A percentile compares a stretch with the other conserved stretches of the same genome.
Conservation (phyloP, 148 eudicot species). For the Chenopodium album region DNA sequence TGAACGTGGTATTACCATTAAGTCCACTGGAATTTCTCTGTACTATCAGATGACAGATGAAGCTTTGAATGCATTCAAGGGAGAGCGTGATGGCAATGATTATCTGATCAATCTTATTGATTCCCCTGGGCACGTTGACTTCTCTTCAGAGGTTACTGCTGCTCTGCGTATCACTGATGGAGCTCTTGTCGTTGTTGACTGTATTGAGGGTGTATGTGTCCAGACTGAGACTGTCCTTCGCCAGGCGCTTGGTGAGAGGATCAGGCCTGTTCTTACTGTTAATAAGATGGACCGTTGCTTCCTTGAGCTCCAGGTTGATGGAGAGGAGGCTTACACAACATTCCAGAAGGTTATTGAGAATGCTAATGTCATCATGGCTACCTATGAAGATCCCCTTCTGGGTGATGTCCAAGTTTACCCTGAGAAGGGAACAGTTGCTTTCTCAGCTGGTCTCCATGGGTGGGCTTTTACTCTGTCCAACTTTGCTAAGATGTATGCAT, state of each 20-base stretch:
- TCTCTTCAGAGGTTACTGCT: slow-evolving; percentile 30
- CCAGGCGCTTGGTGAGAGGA: slow-evolving; percentile 44
- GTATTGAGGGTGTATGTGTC: slow-evolving; percentile 33
- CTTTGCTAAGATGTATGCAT: slow-evolving; percentile 35
- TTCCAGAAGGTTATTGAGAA: slow-evolving; percentile 50
- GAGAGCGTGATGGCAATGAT: slow-evolving; percentile 17
- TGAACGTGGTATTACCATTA: slow-evolving; percentile 41
- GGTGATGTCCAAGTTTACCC: slow-evolving; percentile 34
- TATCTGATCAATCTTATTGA: slow-evolving; percentile 24
- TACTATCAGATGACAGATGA: slow-evolving; percentile 24
- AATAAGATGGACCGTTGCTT: slow-evolving; percentile 40
- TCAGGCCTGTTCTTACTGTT: slow-evolving; percentile 39
- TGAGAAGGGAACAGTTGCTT: slow-evolving; percentile 74
- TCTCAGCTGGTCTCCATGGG: slow-evolving; percentile 70
- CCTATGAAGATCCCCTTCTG: slow-evolving; percentile 30
- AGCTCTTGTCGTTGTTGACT: slow-evolving; percentile 37
- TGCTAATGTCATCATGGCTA: slow-evolving; percentile 32
- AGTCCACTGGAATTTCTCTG: slow-evolving; percentile 26
- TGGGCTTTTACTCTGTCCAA: slow-evolving; percentile 70
- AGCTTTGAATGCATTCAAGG: slow-evolving; percentile 13
- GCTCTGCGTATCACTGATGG: slow-evolving; percentile 44
- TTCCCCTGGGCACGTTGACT: slow-evolving; percentile 31
- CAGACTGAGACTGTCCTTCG: slow-evolving; percentile 44
- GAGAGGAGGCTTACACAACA: slow-evolving; percentile 41
- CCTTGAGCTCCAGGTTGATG: slow-evolving; percentile 45